A percentile compares a stretch with the other conserved stretches of the same genome.
These are phyloP conservation scores for Trichoderma virens DNA, from an alignment of 495 filamentous ascomycete genomes.

Conservation along the genomic window DNA sequence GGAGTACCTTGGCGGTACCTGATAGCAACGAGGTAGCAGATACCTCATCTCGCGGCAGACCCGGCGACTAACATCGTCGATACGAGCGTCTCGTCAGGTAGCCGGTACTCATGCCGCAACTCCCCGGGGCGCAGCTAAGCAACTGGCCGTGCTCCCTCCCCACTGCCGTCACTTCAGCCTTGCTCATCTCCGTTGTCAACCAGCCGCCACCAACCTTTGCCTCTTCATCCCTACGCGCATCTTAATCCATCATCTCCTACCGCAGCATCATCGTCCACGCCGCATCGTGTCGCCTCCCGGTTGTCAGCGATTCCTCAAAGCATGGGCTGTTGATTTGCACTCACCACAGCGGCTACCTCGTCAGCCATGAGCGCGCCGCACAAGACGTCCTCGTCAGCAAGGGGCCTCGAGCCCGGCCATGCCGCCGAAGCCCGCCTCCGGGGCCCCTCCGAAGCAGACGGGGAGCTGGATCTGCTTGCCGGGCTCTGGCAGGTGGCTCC, in stretches of 20 bases:
- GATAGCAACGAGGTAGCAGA: no score
- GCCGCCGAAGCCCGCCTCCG: conserved; percentile 10
- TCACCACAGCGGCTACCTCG: not conserved
- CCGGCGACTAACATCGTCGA: not conserved
- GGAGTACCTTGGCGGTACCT: no score
- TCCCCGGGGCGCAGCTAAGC: not conserved
- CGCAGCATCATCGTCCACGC: not conserved
- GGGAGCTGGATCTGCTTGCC: conserved; percentile 32
- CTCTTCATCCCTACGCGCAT: not conserved
- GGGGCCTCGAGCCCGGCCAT: conserved; percentile 5
- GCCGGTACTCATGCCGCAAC: no score
- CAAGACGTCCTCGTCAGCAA: not conserved
- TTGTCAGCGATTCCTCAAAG: not conserved
- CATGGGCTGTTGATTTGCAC: conserved; percentile 3
- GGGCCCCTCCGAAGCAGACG: conserved; percentile 3
- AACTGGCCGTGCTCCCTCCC: not conserved
- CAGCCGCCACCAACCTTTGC: not conserved
- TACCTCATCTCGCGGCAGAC: not conserved
- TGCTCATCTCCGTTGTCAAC: not conserved
- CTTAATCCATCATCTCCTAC: not conserved
- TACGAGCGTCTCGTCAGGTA: no score
- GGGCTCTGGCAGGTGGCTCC: conserved; percentile 45
- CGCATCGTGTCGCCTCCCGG: not conserved
- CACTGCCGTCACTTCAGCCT: not conserved
- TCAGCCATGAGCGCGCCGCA: conserved; percentile 8